A percentile compares a stretch with the other conserved stretches of the same genome.
Conservation (phyloP, 1,139 yeast species). For the Arxiozyma slooffiae region DNA sequence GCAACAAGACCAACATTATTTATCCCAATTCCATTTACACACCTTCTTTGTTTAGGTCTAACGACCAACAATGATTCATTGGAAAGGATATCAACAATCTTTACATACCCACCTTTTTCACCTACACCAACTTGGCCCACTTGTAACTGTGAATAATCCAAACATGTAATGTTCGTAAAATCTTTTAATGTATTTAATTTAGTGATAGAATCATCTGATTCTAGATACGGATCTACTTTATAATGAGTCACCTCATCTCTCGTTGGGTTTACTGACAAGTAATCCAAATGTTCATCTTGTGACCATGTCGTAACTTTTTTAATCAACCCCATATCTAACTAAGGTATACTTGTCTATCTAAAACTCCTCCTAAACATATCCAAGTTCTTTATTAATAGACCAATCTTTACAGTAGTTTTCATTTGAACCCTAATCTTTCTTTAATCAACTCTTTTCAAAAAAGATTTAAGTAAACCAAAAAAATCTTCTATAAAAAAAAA, state of each 20-base stretch:
- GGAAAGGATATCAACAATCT: conserved; percentile 49
- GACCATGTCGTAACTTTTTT: conserved; percentile 28
- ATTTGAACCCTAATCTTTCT: not conserved
- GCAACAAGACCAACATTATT: conserved; percentile 58
- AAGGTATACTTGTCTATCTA: not conserved
- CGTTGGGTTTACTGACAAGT: conserved; percentile 31
- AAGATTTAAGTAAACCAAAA: too few relatives aligned
- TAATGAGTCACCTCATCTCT: conserved; percentile 32
- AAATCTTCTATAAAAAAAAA: too few relatives aligned
- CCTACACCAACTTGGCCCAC: conserved; percentile 66
- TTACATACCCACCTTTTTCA: conserved; percentile 58
- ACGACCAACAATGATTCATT: conserved; percentile 26
- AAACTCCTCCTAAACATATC: too few relatives aligned
- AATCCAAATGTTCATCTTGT: conserved; percentile 23
- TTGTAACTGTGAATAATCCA: conserved; percentile 49
- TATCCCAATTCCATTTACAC: conserved; percentile 68
- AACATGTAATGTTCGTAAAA: conserved; percentile 62
- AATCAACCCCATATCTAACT: conserved; percentile 25
- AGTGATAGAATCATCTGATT: conserved; percentile 36
- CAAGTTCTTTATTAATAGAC: not conserved
- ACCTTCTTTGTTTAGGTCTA: conserved; percentile 58
- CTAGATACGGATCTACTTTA: conserved; percentile 28
- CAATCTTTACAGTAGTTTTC: not conserved
- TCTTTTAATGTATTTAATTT: conserved; percentile 50
- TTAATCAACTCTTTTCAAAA: not conserved